phyloP scores from a whole-genome alignment of 768 basidiomycete genomes.

The Suillus tomentosus region DNA sequence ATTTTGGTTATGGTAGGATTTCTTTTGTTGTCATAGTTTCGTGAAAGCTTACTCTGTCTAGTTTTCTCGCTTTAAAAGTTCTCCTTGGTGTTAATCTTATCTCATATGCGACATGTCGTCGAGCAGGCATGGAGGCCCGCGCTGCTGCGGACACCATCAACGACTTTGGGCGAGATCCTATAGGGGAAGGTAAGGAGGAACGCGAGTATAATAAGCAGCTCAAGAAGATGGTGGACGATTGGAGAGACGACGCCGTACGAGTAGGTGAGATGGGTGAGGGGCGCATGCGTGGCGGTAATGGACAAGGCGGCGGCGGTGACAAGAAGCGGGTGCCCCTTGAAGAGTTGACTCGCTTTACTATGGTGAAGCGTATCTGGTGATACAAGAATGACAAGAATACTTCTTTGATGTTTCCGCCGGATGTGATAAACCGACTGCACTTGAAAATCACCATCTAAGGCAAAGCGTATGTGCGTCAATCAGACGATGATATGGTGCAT shows the following conservation, averaged over 20 bases:
- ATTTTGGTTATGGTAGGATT: conserved; percentile 83
- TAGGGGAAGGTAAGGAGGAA: conserved; percentile 89
- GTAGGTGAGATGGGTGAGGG: conserved; percentile 76
- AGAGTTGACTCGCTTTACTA: conserved; percentile 91
- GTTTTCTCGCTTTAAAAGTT: conserved; percentile 85
- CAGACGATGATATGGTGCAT: background rate
- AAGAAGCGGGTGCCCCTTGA: conserved; percentile 71
- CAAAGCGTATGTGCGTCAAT: background rate
- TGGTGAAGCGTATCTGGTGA: conserved; percentile 91
- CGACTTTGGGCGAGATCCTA: conserved; percentile 86
- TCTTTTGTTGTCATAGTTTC: conserved; percentile 22
- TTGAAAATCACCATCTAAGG: background rate
- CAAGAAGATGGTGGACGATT: conserved; percentile 67
- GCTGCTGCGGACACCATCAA: conserved; percentile 77
- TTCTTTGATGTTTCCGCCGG: background rate
- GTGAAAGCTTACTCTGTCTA: conserved; percentile 26
- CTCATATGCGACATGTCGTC: conserved; percentile 76
- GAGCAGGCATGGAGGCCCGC: conserved; percentile 76
- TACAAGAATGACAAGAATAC: background rate
- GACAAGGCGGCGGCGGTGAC: conserved; percentile 28
- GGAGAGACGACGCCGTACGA: conserved; percentile 64
- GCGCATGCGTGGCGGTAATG: conserved; percentile 21
- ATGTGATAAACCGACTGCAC: background rate
- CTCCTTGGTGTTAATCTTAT: conserved; percentile 90
- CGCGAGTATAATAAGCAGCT: conserved; percentile 84